A percentile compares a stretch with the other conserved stretches of the same genome.
Evolutionary conservation across 2,329 filamentous ascomycete species (phyloP).

Genomic region (Xylaria multiplex): DNA sequence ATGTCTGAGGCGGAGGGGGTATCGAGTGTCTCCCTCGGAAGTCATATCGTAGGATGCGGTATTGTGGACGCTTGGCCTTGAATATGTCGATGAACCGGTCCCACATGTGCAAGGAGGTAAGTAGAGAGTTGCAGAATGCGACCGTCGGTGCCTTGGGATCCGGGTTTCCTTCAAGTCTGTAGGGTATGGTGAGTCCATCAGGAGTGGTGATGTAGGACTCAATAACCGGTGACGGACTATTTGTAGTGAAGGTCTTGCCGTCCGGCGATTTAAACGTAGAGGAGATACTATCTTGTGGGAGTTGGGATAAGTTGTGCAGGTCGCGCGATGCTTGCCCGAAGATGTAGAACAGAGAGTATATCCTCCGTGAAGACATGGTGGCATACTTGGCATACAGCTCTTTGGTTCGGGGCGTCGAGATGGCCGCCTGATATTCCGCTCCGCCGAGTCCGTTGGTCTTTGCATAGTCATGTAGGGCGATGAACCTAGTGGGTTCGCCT

Average conservation of each 20-base stretch:
- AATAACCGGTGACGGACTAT: constrained; percentile 64
- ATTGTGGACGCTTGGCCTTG: constrained; percentile 66
- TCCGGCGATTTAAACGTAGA: constrained; percentile 66
- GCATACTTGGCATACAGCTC: constrained; percentile 70
- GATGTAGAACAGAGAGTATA: constrained; percentile 79
- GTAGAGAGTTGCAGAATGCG: constrained; percentile 81
- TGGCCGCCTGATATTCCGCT: constrained; percentile 70
- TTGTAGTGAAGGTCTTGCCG: constrained; percentile 63
- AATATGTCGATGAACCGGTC: constrained; percentile 75
- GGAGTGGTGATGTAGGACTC: constrained; percentile 73
- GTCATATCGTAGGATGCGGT: constrained; percentile 81
- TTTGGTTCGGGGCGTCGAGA: constrained; percentile 68
- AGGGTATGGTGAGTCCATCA: constrained; percentile 76
- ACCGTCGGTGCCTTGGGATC: constrained; percentile 75
- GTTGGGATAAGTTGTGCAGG: constrained; percentile 64
- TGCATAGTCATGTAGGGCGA: constrained; percentile 78
- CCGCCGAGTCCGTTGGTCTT: constrained; percentile 73
- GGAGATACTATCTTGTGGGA: constrained; percentile 52
- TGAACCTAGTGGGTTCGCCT: constrained; percentile 63
- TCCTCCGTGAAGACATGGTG: constrained; percentile 64
- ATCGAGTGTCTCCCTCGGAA: constrained; percentile 72
- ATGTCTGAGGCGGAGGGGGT: constrained; percentile 59
- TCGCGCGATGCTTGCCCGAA: constrained; percentile 81
- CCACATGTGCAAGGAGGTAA: constrained; percentile 84
- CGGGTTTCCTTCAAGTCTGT: constrained; percentile 77